phyloP scores from a whole-genome alignment of 2,329 filamentous ascomycete species.

The Xylariaceae sp. region DNA sequence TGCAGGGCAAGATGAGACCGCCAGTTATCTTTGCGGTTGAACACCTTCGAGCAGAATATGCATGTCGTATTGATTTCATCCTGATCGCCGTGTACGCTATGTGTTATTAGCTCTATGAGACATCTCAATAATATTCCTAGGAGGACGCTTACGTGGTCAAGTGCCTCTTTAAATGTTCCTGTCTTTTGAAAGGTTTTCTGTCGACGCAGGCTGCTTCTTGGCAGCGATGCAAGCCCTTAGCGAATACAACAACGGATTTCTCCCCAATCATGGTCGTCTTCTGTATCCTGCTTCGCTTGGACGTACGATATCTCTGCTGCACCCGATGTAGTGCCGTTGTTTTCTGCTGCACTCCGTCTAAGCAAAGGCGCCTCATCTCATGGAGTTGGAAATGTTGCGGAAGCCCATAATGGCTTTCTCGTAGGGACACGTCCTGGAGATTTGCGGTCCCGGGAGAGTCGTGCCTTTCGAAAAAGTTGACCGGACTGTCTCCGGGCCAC shows the following conservation, averaged over 20 bases:
- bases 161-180: constrained; percentile 64
- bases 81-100: constrained; percentile 37
- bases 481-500: constrained; percentile 30
- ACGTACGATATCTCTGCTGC: constrained; percentile 40
- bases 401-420: constrained; percentile 33
- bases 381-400: constrained; percentile 35
- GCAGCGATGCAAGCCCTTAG: constrained; percentile 48
- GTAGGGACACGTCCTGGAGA: constrained; percentile 38
- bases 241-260: constrained; percentile 33
- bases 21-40: constrained; percentile 50
- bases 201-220: constrained; percentile 52
- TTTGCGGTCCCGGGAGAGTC: constrained; percentile 28
- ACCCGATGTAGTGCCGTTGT: constrained; percentile 52
- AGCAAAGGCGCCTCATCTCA: constrained; percentile 49
- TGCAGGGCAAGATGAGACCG: constrained; percentile 48
- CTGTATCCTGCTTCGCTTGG: constrained; percentile 26
- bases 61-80: constrained; percentile 29
- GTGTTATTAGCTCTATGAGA: constrained; percentile 37
- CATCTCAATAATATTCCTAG: background rate
- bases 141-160: constrained; percentile 51
- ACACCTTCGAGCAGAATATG: constrained; percentile 37
- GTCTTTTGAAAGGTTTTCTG: constrained; percentile 54
- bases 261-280: constrained; percentile 23
- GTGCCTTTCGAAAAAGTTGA: constrained; percentile 30
- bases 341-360: constrained; percentile 53